These are phyloP conservation scores for Wickerhamomyces rabaulensis DNA, from an alignment of 805 yeast species.

Conservation along the genomic window DNA sequence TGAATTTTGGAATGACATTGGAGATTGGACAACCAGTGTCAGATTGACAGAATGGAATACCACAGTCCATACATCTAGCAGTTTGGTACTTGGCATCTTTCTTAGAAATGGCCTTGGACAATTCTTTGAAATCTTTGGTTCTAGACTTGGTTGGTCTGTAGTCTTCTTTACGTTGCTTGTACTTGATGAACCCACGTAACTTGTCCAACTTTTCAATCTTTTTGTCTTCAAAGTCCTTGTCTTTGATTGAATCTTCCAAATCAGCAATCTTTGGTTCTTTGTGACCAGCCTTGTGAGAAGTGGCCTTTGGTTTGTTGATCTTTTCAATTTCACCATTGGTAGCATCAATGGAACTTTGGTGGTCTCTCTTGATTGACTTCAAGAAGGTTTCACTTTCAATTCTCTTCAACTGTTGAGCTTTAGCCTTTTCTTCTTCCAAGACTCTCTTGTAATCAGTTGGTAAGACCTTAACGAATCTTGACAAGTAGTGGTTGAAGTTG, in stretches of 20 bases:
- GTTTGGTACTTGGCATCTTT: conserved; percentile 88
- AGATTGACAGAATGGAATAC: conserved; percentile 97
- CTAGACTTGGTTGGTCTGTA: conserved; percentile 76
- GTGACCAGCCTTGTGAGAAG: conserved; percentile 28
- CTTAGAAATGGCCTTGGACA: conserved; percentile 73
- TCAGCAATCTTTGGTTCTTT: conserved; percentile 84
- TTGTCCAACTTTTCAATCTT: conserved; percentile 68
- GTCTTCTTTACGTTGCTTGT: conserved; percentile 81
- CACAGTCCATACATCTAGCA: conserved; percentile 99
- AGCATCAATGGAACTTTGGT: conserved; percentile 69
- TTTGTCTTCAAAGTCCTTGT: conserved; percentile 58
- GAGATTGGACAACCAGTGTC: conserved; percentile 98
- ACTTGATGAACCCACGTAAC: conserved; percentile 88
- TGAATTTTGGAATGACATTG: conserved; percentile 96
- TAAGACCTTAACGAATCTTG: conserved; percentile 87
- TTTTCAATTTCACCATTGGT: conserved; percentile 81
- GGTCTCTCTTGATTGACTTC: conserved; percentile 64
- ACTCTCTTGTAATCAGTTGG: conserved; percentile 91
- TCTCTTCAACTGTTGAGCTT: conserved; percentile 54
- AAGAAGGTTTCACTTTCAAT: conserved; percentile 58
- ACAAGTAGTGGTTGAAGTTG: conserved; percentile 84
- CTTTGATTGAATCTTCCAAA: conserved; percentile 82
- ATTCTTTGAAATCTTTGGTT: conserved; percentile 88
- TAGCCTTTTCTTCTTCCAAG: conserved; percentile 67
- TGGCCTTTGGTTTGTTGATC: conserved; percentile 12